Evolutionary conservation across 2,329 filamentous ascomycete genomes (phyloP), one percentile per base, ranked within the genome.

Genomic region (Penicillium frequentans): DNA sequence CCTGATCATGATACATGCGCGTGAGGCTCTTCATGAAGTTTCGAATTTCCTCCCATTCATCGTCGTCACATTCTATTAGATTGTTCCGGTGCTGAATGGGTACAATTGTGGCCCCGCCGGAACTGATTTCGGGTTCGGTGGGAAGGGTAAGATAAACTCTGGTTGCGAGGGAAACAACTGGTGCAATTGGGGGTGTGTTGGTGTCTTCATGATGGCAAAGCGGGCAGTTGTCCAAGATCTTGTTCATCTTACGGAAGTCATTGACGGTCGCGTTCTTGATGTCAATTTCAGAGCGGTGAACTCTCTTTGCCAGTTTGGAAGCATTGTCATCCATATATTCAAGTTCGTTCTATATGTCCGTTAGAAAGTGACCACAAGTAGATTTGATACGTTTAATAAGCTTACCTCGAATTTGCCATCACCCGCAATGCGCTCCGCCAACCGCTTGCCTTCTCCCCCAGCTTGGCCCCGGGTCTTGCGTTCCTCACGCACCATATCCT

Each of bases 241-340:
- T 86, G 71, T 93, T 92, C 80, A 96, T 89, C 73, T 91, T 93
- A 65, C 96, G 91, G 71, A 93, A 96, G 59, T 98, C 93, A 67
- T 82, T 82, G 61, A 99, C 90, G 4, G 96, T 92, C 52, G 86
- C 84, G 71, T 93, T 96, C 72, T 92, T 93, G 57, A 99, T 84
- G 73, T 91, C 92, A 62, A 91, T 82, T 63, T 96, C 91, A 39
- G 89, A 93, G 73, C 93, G 95, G 70, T 96, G 90, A 14, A 96
- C 89, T 26, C 90, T 87, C 68, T 87, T 89, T 27, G 93, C 93
- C 13, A 99, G 86, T 75, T 93, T 96, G 51, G 86, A 84, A 16
- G 95, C 95, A 70, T 99, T 98, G 66, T 98, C 95, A 72, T 99
- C 93, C 82, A 98, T 90, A 76, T 99, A 99, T 53, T 99, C 93